Percentiles rank a stretch among this genome's conserved stretches.
Conservation (phyloP, 768 basidiomycete genomes). For the Paxillus rubicundulus region DNA sequence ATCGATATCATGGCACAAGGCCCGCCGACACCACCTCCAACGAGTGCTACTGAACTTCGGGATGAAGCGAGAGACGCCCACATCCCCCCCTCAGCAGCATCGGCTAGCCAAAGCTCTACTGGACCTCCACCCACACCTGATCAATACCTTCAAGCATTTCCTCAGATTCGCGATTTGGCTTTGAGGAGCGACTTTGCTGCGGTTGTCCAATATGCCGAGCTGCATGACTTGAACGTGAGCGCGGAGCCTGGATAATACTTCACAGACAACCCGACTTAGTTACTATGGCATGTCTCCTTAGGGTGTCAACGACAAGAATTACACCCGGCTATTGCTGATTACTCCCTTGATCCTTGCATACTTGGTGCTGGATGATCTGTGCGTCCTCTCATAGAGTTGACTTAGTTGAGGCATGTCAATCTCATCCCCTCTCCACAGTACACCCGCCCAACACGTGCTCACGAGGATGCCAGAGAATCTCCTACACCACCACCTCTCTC, state of each 20-base stretch:
- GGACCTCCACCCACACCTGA: conserved; percentile 25
- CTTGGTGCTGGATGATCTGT: conserved; percentile 64
- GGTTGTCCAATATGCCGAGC: conserved; percentile 49
- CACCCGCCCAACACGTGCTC: conserved; percentile 58
- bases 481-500: conserved; percentile 41
- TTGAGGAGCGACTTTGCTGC: conserved; percentile 40
- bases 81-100: not conserved
- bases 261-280: too few species aligned
- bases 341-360: conserved; percentile 65
- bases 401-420: not conserved
- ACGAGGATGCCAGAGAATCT: conserved; percentile 53
- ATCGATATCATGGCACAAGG: conserved; percentile 47
- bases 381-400: conserved; percentile 22
- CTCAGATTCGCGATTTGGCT: conserved; percentile 43
- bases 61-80: conserved; percentile 43
- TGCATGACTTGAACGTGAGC: conserved; percentile 52
- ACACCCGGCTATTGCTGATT: conserved; percentile 49
- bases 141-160: conserved; percentile 45
- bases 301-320: conserved; percentile 39
- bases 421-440: conserved; percentile 33
- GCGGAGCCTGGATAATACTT: not conserved
- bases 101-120: conserved; percentile 8
- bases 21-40: conserved; percentile 63
- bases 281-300: conserved; percentile 14
- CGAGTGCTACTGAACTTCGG: conserved; percentile 52